Conservation (phyloP, 257 asterid species). For the Hygrophila difformis region DNA sequence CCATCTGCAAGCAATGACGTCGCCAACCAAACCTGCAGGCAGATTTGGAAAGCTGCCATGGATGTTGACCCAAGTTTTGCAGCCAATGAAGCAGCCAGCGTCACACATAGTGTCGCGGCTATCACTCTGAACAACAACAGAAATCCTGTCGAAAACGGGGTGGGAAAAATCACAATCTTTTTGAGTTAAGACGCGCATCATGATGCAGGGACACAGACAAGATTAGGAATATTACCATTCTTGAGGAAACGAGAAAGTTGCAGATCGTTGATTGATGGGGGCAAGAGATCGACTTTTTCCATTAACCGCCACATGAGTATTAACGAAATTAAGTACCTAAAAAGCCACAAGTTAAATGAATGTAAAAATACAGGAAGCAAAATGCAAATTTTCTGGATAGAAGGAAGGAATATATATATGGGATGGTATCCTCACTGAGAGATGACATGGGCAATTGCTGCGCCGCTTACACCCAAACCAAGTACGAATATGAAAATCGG, state of each 20-base stretch:
- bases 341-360: constrained; percentile 46
- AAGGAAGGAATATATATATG: not conserved
- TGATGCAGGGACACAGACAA: not conserved
- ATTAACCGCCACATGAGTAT: constrained; percentile 54
- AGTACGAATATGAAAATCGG: no score
- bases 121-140: constrained; percentile 66
- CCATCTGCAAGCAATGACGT: constrained; percentile 82
- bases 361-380: constrained; percentile 41
- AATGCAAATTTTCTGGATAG: no score
- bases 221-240: constrained; percentile 35
- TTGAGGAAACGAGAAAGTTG: constrained; percentile 60
- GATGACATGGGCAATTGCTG: constrained; percentile 44
- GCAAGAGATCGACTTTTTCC: constrained; percentile 46
- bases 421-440: constrained; percentile 21
- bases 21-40: constrained; percentile 85
- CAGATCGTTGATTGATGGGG: constrained; percentile 47
- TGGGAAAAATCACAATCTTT: not conserved
- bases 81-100: constrained; percentile 75
- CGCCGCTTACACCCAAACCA: no score
- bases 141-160: constrained; percentile 33
- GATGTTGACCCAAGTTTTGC: constrained; percentile 64
- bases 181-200: not conserved
- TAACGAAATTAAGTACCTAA: constrained; percentile 61
- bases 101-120: constrained; percentile 77
- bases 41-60: constrained; percentile 90